Evolutionary conservation across 2,329 filamentous ascomycete species (phyloP), one percentile per base, ranked within the genome.

Genomic region (Diaporthe citri): DNA sequence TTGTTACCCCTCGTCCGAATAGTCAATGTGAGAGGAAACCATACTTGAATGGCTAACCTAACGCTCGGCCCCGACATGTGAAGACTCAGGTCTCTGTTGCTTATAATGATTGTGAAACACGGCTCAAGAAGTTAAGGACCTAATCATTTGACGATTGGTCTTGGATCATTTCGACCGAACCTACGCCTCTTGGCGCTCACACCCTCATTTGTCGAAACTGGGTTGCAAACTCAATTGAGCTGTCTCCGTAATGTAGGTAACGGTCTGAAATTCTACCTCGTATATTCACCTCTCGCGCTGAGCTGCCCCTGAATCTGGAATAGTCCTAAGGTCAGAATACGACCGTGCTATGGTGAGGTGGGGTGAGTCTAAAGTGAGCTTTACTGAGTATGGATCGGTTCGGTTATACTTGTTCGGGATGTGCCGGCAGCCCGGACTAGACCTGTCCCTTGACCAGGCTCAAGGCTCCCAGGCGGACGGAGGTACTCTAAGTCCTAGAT

Each of bases 131-230:
- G 17, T 34, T 9, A 13, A 34, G 59, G 57, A 8, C 36, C n/a
- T 28, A 10, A 20, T 43, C 22, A 43, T 64, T 41, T 8, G 59
- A 46, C 9, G 25, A 46, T 25, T 64, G 39, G 59, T 15, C 25
- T 64, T 64, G 59, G 57, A 46, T 28, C 9, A 48, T 43, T 34
- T 48, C 60, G 41, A 48, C 60, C 39, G 41, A 64, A 64, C 13
- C 25, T 64, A 10, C n/a, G 41, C 41, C 28, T 66, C 60, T 66
- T 66, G 60, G 60, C 60, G 17, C 25, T 41, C 6, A 34, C 12
- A 17, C 17, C 8, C 41, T n/a, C 60, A 66, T 66, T 34, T 15
- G 59, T 28, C 25, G 41, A 20, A 43, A 9, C 13, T 34, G 31
- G 15, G 7, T n/a, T 17, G 4, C 15, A n/a, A 46, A 64, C 15